Evolutionary conservation across 257 asterid species (phyloP).

Genomic region (Phtheirospermum japonicum): DNA sequence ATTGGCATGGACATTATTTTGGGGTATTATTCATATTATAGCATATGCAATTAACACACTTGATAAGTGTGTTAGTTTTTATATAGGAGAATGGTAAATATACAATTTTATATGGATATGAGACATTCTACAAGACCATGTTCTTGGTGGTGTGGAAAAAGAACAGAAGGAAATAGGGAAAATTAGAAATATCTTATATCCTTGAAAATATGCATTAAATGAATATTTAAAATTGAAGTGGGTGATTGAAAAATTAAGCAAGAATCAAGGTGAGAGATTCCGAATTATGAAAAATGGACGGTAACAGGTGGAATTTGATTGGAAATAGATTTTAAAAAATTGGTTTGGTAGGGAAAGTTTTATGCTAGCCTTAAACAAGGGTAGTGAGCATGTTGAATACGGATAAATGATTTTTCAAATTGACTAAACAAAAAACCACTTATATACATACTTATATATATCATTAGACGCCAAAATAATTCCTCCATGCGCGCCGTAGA

Average conservation of each 20-base stretch:
- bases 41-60: no score
- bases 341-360: neutral
- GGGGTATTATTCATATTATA: no score
- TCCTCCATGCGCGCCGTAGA: neutral
- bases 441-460: neutral
- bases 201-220: neutral
- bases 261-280: neutral
- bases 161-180: no score
- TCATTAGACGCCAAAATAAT: neutral
- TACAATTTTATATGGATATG: no score
- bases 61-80: no score
- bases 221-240: neutral
- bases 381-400: conserved; percentile 28
- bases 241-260: neutral
- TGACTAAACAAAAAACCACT: conserved; percentile 25
- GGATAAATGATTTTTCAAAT: conserved; percentile 16
- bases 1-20: no score
- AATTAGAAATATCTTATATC: neutral
- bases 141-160: no score
- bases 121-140: no score
- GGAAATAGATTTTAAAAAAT: conserved; percentile 18
- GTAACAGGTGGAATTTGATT: conserved; percentile 16
- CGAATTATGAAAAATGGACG: conserved; percentile 20
- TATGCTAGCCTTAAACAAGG: neutral
- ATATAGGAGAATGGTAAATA: no score